phyloP scores from a whole-genome alignment of 495 filamentous ascomycete species.

The Lepidopterella palustris region DNA sequence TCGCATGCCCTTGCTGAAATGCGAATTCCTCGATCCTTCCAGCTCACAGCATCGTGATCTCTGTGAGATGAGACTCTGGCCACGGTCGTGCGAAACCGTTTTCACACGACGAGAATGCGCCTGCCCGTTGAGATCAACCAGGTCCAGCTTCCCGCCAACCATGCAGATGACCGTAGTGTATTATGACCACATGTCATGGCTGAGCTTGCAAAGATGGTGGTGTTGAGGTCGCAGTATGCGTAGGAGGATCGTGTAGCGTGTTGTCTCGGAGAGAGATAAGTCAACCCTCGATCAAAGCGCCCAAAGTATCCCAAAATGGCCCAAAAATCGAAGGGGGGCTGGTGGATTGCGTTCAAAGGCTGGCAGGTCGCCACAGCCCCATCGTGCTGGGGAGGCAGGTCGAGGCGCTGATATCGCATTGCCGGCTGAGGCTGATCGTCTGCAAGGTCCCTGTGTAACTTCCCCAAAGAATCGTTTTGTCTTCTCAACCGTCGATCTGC shows the following conservation, averaged over 20 bases:
- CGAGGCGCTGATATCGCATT: background rate
- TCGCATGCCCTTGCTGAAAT: background rate
- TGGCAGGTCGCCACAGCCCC: background rate
- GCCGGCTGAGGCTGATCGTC: background rate
- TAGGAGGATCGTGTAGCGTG: background rate
- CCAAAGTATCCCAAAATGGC: background rate
- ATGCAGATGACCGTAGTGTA: background rate
- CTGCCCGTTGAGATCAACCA: conserved; percentile 2
- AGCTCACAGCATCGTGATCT: background rate
- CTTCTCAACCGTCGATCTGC: background rate
- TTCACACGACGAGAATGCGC: background rate
- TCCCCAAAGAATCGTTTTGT: background rate
- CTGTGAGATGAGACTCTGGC: background rate
- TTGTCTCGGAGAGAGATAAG: background rate
- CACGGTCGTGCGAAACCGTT: background rate
- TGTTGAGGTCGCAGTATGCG: background rate
- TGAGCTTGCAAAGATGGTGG: background rate
- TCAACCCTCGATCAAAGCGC: background rate
- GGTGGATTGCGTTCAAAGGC: background rate
- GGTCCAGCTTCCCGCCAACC: background rate
- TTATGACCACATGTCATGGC: conserved; percentile 1
- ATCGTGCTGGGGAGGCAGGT: background rate
- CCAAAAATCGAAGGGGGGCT: background rate
- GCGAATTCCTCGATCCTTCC: background rate
- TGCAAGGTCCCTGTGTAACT: background rate